Evolutionary conservation across 345 rosid genomes (phyloP).

Genomic region (Carallia brachiata): DNA sequence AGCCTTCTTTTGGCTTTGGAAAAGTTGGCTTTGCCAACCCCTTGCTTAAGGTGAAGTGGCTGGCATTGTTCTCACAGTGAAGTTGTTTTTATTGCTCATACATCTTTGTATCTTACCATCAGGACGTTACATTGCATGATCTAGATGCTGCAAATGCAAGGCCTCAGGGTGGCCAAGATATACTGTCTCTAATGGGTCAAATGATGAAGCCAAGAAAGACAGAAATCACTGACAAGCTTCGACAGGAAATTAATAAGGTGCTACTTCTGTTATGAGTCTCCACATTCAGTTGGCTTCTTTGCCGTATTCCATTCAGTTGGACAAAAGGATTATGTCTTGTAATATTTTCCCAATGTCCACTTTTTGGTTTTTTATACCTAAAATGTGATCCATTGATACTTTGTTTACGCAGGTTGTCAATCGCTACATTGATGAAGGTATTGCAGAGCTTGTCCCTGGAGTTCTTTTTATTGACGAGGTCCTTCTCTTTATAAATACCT

Average conservation of each 20-base stretch:
- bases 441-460: slow-evolving; percentile 96
- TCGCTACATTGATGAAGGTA: slow-evolving; percentile 88
- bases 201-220: slow-evolving; percentile 99
- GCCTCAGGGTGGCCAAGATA: slow-evolving; percentile 99
- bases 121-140: slow-evolving; percentile 98
- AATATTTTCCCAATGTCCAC: too few species aligned
- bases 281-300: background rate
- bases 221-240: slow-evolving; percentile 90
- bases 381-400: background rate
- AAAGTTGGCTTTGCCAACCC: too few species aligned
- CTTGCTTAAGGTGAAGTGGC: slow-evolving; percentile 1
- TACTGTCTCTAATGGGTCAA: slow-evolving; percentile 94
- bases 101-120: slow-evolving; percentile 19
- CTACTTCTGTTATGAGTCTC: slow-evolving; percentile 3
- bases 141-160: slow-evolving; percentile 98
- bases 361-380: too few species aligned
- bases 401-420: slow-evolving; percentile 74
- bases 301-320: background rate
- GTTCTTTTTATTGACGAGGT: slow-evolving; percentile 99
- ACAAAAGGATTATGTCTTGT: too few species aligned
- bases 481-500: background rate
- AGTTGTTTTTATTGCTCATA: slow-evolving; percentile 1
- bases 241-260: slow-evolving; percentile 98
- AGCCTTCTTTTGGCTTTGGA: background rate
- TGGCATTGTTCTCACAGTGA: background rate